A percentile compares a stretch with the other conserved stretches of the same genome.
phyloP scores from a whole-genome alignment of 1,284 basidiomycete species.

The Cerrena zonata region DNA sequence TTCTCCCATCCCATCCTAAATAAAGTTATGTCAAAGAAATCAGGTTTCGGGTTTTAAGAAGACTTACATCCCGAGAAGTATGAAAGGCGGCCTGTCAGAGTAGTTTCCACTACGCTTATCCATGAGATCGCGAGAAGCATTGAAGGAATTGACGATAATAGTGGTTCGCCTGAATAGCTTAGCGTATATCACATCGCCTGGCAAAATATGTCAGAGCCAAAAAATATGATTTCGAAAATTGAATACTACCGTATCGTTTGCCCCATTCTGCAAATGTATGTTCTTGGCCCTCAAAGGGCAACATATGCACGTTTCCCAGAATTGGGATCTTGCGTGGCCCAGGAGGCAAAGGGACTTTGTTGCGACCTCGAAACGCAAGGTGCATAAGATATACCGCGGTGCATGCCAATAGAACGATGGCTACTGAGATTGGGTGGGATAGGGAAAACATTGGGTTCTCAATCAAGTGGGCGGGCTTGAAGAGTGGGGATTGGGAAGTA shows the following conservation, averaged over 20 bases:
- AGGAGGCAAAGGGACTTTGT: no score
- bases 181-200: slow-evolving; percentile 12
- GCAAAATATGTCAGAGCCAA: not conserved
- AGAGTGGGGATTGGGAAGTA: no score
- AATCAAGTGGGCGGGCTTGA: no score
- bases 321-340: slow-evolving; percentile 18
- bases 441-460: no score
- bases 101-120: slow-evolving; percentile 16
- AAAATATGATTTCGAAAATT: not conserved
- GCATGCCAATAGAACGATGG: no score
- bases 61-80: slow-evolving; percentile 10
- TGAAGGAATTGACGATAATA: slow-evolving; percentile 16
- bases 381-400: no score
- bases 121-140: slow-evolving; percentile 15
- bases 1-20: slow-evolving; percentile 14
- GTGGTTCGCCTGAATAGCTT: slow-evolving; percentile 12
- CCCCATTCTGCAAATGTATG: slow-evolving; percentile 19
- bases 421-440: no score
- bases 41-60: no score
- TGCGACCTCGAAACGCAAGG: no score
- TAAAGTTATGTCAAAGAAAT: not conserved
- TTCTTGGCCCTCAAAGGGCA: slow-evolving; percentile 18
- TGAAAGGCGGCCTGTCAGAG: slow-evolving; percentile 14
- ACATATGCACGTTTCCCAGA: slow-evolving; percentile 20
- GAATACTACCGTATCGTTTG: slow-evolving; percentile 14